These are phyloP conservation scores for Phaeosphaeria sp. DNA, from an alignment of 2,329 filamentous ascomycete genomes.

Conservation along the genomic window DNA sequence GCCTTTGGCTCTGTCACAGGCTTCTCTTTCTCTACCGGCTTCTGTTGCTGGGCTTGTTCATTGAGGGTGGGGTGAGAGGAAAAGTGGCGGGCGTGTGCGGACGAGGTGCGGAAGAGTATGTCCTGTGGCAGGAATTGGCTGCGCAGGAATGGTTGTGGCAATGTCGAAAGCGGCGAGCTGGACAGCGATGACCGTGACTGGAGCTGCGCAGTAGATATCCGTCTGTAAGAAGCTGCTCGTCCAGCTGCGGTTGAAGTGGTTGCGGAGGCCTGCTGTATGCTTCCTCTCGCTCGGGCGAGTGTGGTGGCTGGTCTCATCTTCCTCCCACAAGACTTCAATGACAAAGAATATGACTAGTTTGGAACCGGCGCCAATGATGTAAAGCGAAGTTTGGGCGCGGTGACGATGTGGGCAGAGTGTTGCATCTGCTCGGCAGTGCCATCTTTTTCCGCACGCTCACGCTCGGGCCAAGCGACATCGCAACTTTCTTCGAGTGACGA, in stretches of 20 bases:
- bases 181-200: slow-evolving; percentile 30
- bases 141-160: slow-evolving; percentile 43
- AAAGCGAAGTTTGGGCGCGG: slow-evolving; percentile 21
- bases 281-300: slow-evolving; percentile 51
- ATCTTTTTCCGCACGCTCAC: slow-evolving; percentile 32
- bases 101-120: slow-evolving; percentile 50
- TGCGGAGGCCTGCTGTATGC: slow-evolving; percentile 46
- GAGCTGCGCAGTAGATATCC: slow-evolving; percentile 48
- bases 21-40: slow-evolving; percentile 42
- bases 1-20: slow-evolving; percentile 38
- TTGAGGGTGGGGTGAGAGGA: slow-evolving; percentile 46
- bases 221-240: slow-evolving; percentile 56
- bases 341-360: slow-evolving; percentile 8
- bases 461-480: slow-evolving; percentile 25
- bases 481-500: slow-evolving; percentile 32
- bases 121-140: slow-evolving; percentile 52
- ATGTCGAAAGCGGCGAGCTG: slow-evolving; percentile 17
- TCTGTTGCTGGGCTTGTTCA: slow-evolving; percentile 45
- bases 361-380: slow-evolving; percentile 15
- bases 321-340: slow-evolving; percentile 12
- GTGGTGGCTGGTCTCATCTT: slow-evolving; percentile 55
- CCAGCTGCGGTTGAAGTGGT: slow-evolving; percentile 50
- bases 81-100: slow-evolving; percentile 53
- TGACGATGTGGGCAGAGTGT: slow-evolving; percentile 27
- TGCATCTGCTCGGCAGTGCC: slow-evolving; percentile 18